Evolutionary conservation across 2,329 filamentous ascomycete genomes (phyloP).

Genomic region (Trichoderma simmonsii): DNA sequence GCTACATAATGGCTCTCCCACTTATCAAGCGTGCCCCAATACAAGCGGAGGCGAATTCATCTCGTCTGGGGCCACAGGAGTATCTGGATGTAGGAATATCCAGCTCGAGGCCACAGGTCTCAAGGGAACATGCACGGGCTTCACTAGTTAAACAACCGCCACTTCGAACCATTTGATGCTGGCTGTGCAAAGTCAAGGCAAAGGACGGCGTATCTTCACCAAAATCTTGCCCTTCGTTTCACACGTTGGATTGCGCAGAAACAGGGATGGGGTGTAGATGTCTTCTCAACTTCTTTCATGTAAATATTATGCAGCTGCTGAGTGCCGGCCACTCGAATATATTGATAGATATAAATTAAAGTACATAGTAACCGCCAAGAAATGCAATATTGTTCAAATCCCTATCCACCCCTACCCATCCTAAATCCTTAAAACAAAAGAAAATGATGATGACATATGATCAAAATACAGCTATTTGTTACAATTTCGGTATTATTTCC

Average conservation of each 20-base stretch:
- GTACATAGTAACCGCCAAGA: not conserved
- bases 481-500: conserved; percentile 16
- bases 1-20: conserved; percentile 25
- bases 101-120: conserved; percentile 28
- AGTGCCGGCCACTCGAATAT: not conserved
- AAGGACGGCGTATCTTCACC: not conserved
- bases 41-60: conserved; percentile 25
- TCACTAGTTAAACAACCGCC: not conserved
- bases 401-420: not conserved
- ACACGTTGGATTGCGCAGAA: not conserved
- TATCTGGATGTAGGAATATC: conserved; percentile 25
- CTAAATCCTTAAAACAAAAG: not conserved
- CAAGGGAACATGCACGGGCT: conserved; percentile 27
- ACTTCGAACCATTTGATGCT: not conserved
- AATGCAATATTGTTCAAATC: not conserved
- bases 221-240: not conserved
- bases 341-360: not conserved
- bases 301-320: not conserved
- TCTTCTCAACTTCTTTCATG: not conserved
- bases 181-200: not conserved
- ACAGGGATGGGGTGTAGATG: not conserved
- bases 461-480: not conserved
- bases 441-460: not conserved
- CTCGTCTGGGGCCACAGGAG: conserved; percentile 23
- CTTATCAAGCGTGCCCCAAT: conserved; percentile 29